Percentiles rank a stretch among this genome's conserved stretches.
Evolutionary conservation across 495 filamentous ascomycete genomes (phyloP).

Genomic region (Aspergillus egyptiacus): DNA sequence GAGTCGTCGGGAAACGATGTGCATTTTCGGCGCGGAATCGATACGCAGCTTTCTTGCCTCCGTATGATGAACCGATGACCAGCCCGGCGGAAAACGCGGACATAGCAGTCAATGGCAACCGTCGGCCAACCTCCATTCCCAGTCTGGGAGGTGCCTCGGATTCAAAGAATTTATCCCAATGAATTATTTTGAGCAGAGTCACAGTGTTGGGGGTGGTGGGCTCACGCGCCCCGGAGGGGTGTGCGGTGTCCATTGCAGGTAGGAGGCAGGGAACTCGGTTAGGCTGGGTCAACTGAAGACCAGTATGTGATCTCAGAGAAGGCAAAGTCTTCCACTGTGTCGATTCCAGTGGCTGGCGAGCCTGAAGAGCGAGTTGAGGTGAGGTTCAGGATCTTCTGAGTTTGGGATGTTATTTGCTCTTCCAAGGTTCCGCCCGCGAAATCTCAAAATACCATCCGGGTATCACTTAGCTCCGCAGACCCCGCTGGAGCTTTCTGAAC

Average conservation of each 20-base stretch:
- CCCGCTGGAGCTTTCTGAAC: slow-evolving; percentile 18
- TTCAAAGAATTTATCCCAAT: slow-evolving; percentile 42
- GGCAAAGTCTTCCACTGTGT: no score
- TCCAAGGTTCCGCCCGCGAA: slow-evolving; percentile 11
- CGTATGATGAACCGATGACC: slow-evolving; percentile 63
- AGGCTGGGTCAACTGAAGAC: background rate
- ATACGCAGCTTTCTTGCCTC: slow-evolving; percentile 63
- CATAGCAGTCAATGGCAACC: slow-evolving; percentile 55
- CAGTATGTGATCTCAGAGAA: background rate
- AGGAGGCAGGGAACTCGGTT: background rate
- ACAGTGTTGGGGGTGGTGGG: slow-evolving; percentile 18
- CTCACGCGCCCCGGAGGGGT: slow-evolving; percentile 11
- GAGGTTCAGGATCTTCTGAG: no score
- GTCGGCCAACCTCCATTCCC: slow-evolving; percentile 54
- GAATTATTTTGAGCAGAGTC: slow-evolving; percentile 25
- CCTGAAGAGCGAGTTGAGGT: no score
- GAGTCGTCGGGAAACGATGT: slow-evolving; percentile 76
- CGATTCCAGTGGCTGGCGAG: background rate
- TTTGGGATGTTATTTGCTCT: background rate
- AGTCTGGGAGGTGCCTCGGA: slow-evolving; percentile 51
- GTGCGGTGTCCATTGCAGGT: slow-evolving; percentile 25
- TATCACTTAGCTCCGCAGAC: slow-evolving; percentile 11
- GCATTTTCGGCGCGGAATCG: slow-evolving; percentile 93
- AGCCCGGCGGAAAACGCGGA: slow-evolving; percentile 60
- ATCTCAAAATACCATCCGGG: background rate